Conservation (phyloP, 768 basidiomycete genomes). For the Suillus hirtellus region DNA sequence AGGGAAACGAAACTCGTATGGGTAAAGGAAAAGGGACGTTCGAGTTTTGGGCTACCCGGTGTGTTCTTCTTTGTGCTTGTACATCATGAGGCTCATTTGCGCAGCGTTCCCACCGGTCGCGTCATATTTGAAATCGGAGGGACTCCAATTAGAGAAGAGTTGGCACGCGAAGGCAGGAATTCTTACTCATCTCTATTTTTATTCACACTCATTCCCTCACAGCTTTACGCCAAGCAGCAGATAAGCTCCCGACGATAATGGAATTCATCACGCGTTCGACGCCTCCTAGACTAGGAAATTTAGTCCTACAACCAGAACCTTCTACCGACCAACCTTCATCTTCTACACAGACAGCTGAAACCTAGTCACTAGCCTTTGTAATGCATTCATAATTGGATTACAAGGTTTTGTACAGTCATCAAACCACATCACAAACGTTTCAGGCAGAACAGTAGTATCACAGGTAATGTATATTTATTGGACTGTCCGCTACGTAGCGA, state of each 20-base stretch:
- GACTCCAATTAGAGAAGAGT: slow-evolving; percentile 82
- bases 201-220: slow-evolving; percentile 8
- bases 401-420: neutral
- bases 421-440: neutral
- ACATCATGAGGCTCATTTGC: slow-evolving; percentile 1
- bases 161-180: slow-evolving; percentile 83
- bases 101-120: slow-evolving; percentile 81
- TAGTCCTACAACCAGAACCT: slow-evolving; percentile 48
- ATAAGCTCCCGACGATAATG: slow-evolving; percentile 83
- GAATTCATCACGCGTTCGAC: slow-evolving; percentile 78
- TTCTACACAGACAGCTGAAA: slow-evolving; percentile 10
- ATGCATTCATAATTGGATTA: neutral
- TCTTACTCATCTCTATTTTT: neutral
- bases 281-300: slow-evolving; percentile 72
- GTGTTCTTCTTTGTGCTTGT: slow-evolving; percentile 22
- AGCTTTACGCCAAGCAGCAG: slow-evolving; percentile 88
- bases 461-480: neutral
- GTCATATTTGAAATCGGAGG: slow-evolving; percentile 96
- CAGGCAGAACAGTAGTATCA: neutral
- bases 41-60: slow-evolving; percentile 97
- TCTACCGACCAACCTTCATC: neutral
- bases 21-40: slow-evolving; percentile 99
- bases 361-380: slow-evolving; percentile 11
- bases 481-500: neutral
- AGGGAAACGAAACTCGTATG: slow-evolving; percentile 98